Evolutionary conservation across 2,329 filamentous ascomycete genomes (phyloP).

Genomic region (Dothidotthia symphoricarpi): DNA sequence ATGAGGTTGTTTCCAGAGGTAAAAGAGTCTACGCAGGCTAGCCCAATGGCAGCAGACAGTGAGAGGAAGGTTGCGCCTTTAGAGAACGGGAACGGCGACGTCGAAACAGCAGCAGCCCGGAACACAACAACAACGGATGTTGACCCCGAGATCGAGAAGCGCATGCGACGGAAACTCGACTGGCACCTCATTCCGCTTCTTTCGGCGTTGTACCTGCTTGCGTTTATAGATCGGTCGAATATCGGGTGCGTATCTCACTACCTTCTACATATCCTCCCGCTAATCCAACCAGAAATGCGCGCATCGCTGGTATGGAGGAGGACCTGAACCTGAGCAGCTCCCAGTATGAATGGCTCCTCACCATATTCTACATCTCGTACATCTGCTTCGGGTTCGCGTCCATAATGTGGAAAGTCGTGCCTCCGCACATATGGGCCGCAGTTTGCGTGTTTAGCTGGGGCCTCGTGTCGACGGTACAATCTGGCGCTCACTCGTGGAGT

Average conservation of each 20-base stretch:
- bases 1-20: conserved; percentile 1
- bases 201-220: conserved; percentile 35
- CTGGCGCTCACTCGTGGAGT: conserved; percentile 29
- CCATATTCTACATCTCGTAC: conserved; percentile 43
- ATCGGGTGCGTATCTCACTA: conserved; percentile 30
- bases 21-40: not conserved
- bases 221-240: conserved; percentile 41
- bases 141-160: conserved; percentile 25
- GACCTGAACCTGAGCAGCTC: conserved; percentile 29
- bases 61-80: conserved; percentile 4
- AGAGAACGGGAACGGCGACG: conserved; percentile 2
- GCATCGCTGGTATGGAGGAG: conserved; percentile 42
- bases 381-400: conserved; percentile 39
- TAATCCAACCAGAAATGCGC: conserved; percentile 33
- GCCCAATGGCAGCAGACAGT: not conserved
- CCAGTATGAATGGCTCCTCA: conserved; percentile 39
- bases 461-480: conserved; percentile 34
- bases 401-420: conserved; percentile 40
- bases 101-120: conserved; percentile 6
- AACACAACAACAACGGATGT: conserved; percentile 2
- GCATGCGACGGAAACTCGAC: conserved; percentile 32
- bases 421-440: conserved; percentile 39
- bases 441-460: conserved; percentile 39
- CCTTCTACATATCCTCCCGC: not conserved
- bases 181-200: conserved; percentile 34